phyloP scores from a whole-genome alignment of 441 rosid genomes.

The Mallotus repandus region DNA sequence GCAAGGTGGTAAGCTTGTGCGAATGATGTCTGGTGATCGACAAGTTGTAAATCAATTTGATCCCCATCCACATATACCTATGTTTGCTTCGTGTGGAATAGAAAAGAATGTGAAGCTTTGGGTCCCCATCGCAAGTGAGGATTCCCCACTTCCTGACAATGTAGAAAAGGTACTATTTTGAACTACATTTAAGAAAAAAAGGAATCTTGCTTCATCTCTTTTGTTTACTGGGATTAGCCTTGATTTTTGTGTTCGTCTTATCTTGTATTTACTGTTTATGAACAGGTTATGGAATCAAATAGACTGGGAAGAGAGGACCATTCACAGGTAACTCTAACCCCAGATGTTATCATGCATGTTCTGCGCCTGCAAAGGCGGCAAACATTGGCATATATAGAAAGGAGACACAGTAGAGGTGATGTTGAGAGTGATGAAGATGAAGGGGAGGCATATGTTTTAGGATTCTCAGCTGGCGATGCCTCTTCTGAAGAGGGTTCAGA shows the following conservation, averaged over 20 bases:
- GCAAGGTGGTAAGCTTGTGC: conserved; percentile 56
- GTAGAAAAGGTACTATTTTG: conserved; percentile 44
- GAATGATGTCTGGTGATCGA: conserved; percentile 58
- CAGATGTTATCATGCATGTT: conserved; percentile 66
- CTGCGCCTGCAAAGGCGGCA: conserved; percentile 67
- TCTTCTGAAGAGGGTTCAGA: conserved; percentile 30
- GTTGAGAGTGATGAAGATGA: conserved; percentile 43
- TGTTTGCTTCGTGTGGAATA: conserved; percentile 63
- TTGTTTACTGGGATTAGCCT: background rate
- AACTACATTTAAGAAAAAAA: background rate
- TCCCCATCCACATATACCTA: conserved; percentile 60
- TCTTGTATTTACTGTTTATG: conserved; percentile 6
- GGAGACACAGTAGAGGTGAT: conserved; percentile 44
- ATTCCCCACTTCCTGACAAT: conserved; percentile 43
- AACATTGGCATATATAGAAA: conserved; percentile 44
- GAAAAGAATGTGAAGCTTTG: conserved; percentile 67
- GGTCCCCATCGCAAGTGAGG: conserved; percentile 44
- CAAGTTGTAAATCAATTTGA: conserved; percentile 63
- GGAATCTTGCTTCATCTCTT: background rate
- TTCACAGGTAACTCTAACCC: conserved; percentile 44
- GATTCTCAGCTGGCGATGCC: conserved; percentile 29
- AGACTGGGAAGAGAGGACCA: conserved; percentile 53
- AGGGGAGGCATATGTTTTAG: conserved; percentile 28
- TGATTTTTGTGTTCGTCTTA: background rate
- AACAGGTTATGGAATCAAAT: conserved; percentile 64